Evolutionary conservation across 805 yeast species (phyloP), one percentile per base, ranked within the genome.

Genomic region (Suhomyces sp.): DNA sequence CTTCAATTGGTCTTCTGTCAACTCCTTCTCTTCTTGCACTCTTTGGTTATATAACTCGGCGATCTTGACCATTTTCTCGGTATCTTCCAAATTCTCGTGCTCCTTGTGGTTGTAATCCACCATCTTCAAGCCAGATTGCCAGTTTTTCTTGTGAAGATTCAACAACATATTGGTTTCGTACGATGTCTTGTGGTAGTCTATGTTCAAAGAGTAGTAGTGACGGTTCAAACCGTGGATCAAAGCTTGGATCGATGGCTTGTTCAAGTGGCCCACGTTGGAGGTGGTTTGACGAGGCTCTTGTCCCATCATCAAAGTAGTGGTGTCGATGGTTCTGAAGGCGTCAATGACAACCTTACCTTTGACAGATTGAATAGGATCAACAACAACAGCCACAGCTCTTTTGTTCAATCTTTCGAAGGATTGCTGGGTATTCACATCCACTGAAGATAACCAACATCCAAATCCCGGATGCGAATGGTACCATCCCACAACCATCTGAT

Each of bases 401-500:
- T 86, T 87, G 70, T 93, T 93, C 71, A 94, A 84, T 71, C 91
- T 97, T 69, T 94, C 99, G 67, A 94, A 94, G 35, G 97, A 90
- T 69, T 93, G 97, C 68, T 94, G 99, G 3, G 99, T 94, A 71
- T 91, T 90, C 55, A 94, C 96, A 81, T 94, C 99, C 27, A 94
- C 98, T 27, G 92, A 85, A 10, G 98, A 92, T 61, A 94, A 80
- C 99, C 99, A 94, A 77, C 99, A 94, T 15, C 97, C 97, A 68
- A 91, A 93, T 0, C 97, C 97, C 0, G 99, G 99, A 68, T 93
- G 99, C 5, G 93, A 90, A 69, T 78, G 98, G 70, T 94, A 94
- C 99, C 99, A 94, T 33, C 99, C 99, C 48, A 94, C 99, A 50
- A 94, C 99, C 90, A 90, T 91, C 70, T 94, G 96, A 72, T 92